Evolutionary conservation across 2,329 filamentous ascomycete species (phyloP), one percentile per base, ranked within the genome.

Genomic region (Neocucurbitaria cava): DNA sequence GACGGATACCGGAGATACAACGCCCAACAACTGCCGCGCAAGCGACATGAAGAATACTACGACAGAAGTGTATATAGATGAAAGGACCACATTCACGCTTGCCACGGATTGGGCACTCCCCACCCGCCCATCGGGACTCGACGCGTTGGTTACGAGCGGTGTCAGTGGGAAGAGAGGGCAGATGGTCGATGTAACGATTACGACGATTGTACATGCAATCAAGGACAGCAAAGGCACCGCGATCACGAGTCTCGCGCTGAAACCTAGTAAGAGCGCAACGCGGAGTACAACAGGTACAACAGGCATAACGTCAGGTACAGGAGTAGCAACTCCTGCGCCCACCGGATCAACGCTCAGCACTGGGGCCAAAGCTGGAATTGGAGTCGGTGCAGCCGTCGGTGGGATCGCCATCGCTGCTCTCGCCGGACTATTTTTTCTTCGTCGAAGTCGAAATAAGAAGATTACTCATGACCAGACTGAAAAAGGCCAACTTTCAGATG

Each of bases 151-250:
- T n/a, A 59, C 49, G 1, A 54, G 21, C 15, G 59, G 56, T 13
- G 52, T 33, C 2, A 17, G n/a, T 8, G 59, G 56, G 20, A 52
- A 36, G 18, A 54, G 49, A 31, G 59, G 59, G 1, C 46, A 57
- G 15, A 62, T 62, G 59, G 59, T 62, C 1, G 59, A 62, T 42
- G 59, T 62, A 1, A 47, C 46, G 5, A 28, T 59, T 9, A 62
- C 59, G 5, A 56, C 46, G 1, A 36, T 62, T 15, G 48, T 28
- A 9, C 31, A 56, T 24, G 31, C 31, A 21, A 40, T 62, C 28
- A 41, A 33, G 23, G 56, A 62, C 41, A 52, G 46, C 26, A 59
- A 52, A 18, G 59, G 59, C 5, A 28, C 30, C 7, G 17, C 40
- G 3, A 33, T 55, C 0, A 49, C 38, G 9, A 28, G 44, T 18